Evolutionary conservation across 1,284 basidiomycete genomes (phyloP).

Genomic region (Malassezia sympodialis): DNA sequence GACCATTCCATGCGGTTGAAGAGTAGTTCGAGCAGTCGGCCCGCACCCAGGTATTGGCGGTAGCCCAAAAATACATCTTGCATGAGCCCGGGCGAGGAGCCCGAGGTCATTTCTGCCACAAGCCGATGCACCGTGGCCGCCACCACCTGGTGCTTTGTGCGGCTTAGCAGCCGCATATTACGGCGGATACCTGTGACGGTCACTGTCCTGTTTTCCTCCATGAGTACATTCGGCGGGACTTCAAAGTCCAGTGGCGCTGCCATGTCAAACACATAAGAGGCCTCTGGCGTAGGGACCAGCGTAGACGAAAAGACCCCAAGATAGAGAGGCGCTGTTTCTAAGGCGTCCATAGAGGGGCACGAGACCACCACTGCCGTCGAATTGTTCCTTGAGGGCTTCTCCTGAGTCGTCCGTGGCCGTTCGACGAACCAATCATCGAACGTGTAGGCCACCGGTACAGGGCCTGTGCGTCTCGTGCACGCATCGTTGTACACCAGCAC

Average conservation of each 20-base stretch:
- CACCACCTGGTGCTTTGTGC: conserved; percentile 3
- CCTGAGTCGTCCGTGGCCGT: neutral
- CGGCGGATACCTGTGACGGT: conserved; percentile 1
- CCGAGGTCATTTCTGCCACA: conserved; percentile 16
- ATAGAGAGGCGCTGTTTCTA: neutral
- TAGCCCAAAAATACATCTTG: conserved; percentile 13
- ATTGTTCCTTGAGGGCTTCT: neutral
- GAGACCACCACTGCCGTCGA: neutral
- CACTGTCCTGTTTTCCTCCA: neutral
- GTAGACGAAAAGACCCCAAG: conserved; percentile 8
- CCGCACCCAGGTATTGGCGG: conserved; percentile 11
- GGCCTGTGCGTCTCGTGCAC: neutral
- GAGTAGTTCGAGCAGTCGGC: conserved; percentile 12
- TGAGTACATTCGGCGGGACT: neutral
- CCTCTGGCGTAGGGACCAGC: neutral
- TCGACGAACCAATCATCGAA: conserved; percentile 15
- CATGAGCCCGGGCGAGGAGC: conserved; percentile 10
- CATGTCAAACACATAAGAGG: conserved; percentile 7
- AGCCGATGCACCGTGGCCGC: conserved; percentile 15
- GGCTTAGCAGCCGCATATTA: conserved; percentile 1
- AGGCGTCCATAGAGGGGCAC: neutral
- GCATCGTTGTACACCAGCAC: conserved; percentile 8
- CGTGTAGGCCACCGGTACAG: conserved; percentile 11
- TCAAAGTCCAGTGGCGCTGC: conserved; percentile 3
- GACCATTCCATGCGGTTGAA: conserved; percentile 15